A percentile compares a stretch with the other conserved stretches of the same genome.
phyloP scores from a whole-genome alignment of 495 filamentous ascomycete species.

The Achaetomiella virescens region DNA sequence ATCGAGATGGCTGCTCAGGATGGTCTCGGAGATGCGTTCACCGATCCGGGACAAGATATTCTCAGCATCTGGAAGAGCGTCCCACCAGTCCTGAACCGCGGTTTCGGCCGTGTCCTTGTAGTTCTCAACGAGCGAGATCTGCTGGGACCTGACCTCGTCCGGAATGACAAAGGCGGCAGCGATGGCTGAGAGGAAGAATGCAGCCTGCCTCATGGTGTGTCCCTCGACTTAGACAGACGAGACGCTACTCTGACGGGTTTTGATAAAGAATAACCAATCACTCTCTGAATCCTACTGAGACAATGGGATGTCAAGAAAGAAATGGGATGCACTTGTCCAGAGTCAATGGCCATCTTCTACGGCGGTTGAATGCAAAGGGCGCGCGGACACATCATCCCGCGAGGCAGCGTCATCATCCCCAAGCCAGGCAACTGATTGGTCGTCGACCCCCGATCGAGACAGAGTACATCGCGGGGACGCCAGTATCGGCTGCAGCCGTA shows the following conservation, averaged over 20 bases:
- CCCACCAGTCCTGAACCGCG: conserved; percentile 16
- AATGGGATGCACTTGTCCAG: no score
- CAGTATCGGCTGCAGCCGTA: no score
- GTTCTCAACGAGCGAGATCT: conserved; percentile 19
- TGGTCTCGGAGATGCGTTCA: conserved; percentile 9
- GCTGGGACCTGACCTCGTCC: conserved; percentile 41
- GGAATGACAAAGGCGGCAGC: conserved; percentile 56
- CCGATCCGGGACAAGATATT: conserved; percentile 13
- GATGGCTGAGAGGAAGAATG: conserved; percentile 46
- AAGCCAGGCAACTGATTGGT: no score
- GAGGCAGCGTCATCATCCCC: no score
- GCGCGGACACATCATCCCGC: no score
- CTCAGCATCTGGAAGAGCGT: conserved; percentile 14
- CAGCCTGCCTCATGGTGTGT: conserved; percentile 35
- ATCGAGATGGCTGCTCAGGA: conserved; percentile 4
- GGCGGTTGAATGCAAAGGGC: no score
- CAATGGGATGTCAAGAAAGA: no score
- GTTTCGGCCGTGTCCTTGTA: background rate
- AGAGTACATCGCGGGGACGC: no score
- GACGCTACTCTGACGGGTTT: background rate
- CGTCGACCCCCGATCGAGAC: no score
- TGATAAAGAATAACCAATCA: no score
- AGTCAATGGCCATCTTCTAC: no score
- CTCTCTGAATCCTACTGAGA: no score
- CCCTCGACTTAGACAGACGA: background rate